Conservation (phyloP, 805 yeast species). For the Nakazawaea siamensis region DNA sequence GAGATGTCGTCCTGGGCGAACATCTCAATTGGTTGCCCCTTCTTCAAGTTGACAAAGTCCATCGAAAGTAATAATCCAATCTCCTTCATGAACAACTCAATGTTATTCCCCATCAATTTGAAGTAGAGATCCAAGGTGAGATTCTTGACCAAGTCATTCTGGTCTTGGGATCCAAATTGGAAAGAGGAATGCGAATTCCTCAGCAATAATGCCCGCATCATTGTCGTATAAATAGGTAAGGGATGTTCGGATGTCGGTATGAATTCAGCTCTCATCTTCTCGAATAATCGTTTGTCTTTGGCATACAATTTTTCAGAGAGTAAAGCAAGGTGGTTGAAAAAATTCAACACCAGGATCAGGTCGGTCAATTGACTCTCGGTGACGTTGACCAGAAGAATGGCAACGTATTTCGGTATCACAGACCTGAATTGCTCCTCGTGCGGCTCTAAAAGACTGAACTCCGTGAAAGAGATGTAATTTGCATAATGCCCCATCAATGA, state of each 20-base stretch:
- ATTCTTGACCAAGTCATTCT: slow-evolving; percentile 3
- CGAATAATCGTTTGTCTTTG: neutral
- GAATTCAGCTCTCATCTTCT: neutral
- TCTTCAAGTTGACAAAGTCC: slow-evolving; percentile 7
- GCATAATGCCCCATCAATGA: slow-evolving; percentile 4
- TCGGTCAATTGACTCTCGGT: neutral
- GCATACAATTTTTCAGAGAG: slow-evolving; percentile 3
- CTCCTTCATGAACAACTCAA: slow-evolving; percentile 3
- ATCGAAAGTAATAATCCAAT: slow-evolving; percentile 8
- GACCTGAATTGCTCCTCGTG: too few species aligned
- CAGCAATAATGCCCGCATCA: slow-evolving; percentile 2
- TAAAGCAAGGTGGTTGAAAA: slow-evolving; percentile 4
- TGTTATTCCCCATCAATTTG: slow-evolving; percentile 7
- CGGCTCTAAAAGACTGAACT: too few species aligned
- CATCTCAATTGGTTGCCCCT: neutral
- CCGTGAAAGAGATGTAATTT: slow-evolving; percentile 4
- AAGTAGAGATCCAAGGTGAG: slow-evolving; percentile 6
- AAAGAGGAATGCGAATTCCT: neutral
- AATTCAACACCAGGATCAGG: slow-evolving; percentile 4
- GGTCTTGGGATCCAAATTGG: neutral
- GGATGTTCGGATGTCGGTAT: neutral
- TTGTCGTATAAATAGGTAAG: slow-evolving; percentile 2
- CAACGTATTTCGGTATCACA: neutral
- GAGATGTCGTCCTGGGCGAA: slow-evolving; percentile 4
- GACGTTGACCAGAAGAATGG: neutral